Base-by-base conservation (phyloP, 163 green algal genomes). In the Coccomyxa subellipsoidea region DNA sequence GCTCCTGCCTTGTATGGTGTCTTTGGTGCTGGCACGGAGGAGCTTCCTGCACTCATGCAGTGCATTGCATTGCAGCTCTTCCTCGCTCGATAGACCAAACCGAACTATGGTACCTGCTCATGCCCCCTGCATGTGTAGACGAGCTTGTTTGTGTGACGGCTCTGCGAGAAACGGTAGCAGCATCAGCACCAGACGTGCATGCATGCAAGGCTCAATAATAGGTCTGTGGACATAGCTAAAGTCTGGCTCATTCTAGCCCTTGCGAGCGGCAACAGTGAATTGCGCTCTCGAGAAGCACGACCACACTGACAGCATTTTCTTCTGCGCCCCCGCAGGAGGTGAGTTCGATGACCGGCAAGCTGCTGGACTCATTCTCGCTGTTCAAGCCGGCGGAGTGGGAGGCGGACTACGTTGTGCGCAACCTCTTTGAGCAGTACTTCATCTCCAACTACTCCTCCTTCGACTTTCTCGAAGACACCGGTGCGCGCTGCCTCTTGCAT, bases 251-350 rank as follows among this genome's bases (percentile, higher is more conserved):
- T 12, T 18, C 47, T 66, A 29, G 12, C 18, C 18, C 18, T 18
- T 66, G 47, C 12, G 12, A 66, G 47, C 47, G 47, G 12, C 47
- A 66, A 66, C 47, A 66, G 47, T 12, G 18, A 12, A 66, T 66
- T 12, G 12, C 12, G 47, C 47, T 66, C n/a, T n/a, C n/a, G n/a
- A n/a, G n/a, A n/a, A n/a, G n/a, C n/a, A n/a, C n/a, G n/a, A n/a
- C n/a, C n/a, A n/a, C n/a, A n/a, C n/a, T n/a, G n/a, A n/a, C n/a
- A n/a, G n/a, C n/a, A n/a, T n/a, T n/a, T n/a, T n/a, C n/a, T n/a
- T n/a, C n/a, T n/a, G n/a, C n/a, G n/a, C n/a, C n/a, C 2, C 32
- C 5, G 73, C 73, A 79, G 73, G 73, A 79, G 73, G 73, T 79
- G 37, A 79, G 73, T 37, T 36, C 12, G 18, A 79, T 79, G 36